These are phyloP conservation scores for Penicillium sp. DNA, from an alignment of 2,329 filamentous ascomycete species.

Conservation along the genomic window DNA sequence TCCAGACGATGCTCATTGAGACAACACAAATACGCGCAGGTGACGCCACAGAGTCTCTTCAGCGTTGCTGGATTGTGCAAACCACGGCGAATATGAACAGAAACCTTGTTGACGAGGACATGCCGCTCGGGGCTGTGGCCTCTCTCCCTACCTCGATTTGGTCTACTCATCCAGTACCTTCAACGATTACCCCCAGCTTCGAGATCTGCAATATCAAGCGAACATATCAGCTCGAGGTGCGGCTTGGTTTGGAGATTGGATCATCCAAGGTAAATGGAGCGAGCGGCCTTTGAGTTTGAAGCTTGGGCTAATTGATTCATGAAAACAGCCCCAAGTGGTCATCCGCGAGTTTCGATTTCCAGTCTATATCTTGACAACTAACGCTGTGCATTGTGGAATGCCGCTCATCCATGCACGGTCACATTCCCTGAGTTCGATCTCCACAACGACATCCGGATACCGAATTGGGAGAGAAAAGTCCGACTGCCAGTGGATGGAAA, in stretches of 20 bases:
- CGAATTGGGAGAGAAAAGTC: too few relatives aligned
- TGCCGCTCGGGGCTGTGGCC: not conserved
- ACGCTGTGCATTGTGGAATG: too few relatives aligned
- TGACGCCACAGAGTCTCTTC: conserved; percentile 7
- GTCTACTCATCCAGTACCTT: conserved; percentile 10
- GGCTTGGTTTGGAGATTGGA: conserved; percentile 18
- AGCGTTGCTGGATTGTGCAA: conserved; percentile 19
- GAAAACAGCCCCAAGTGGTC: conserved; percentile 5
- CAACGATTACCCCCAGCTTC: conserved; percentile 15
- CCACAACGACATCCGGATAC: too few relatives aligned
- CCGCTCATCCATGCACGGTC: too few relatives aligned
- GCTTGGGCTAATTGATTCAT: not conserved
- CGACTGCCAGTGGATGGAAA: too few relatives aligned
- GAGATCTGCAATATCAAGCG: conserved; percentile 25
- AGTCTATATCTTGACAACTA: conserved; percentile 11
- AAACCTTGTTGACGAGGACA: not conserved
- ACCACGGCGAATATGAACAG: conserved; percentile 18
- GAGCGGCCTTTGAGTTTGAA: not conserved
- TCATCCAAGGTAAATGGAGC: conserved; percentile 9
- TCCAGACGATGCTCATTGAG: conserved; percentile 27
- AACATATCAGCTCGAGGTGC: conserved; percentile 15
- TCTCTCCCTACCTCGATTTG: conserved; percentile 5
- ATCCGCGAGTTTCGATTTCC: conserved; percentile 23
- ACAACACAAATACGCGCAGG: conserved; percentile 17
- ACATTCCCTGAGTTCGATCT: too few relatives aligned